Conservation (phyloP, 2,329 filamentous ascomycete genomes). For the Dendryphion nanum region DNA sequence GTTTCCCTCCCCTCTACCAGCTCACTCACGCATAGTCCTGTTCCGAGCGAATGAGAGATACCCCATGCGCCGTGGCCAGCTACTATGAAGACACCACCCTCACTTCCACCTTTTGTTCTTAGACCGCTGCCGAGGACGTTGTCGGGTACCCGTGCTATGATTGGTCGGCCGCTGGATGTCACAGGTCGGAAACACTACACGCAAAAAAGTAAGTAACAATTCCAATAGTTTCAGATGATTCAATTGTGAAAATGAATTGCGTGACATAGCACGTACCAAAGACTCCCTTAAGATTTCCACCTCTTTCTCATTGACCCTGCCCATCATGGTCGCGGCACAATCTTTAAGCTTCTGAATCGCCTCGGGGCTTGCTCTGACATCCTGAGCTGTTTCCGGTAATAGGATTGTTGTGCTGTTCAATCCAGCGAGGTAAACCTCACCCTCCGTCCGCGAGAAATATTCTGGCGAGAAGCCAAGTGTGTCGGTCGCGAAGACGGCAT, state of each 20-base stretch:
- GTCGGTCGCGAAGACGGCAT: slow-evolving; percentile 67
- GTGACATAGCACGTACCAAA: slow-evolving; percentile 42
- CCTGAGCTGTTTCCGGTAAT: slow-evolving; percentile 58
- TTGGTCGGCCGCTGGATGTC: slow-evolving; percentile 61
- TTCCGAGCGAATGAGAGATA: slow-evolving; percentile 57
- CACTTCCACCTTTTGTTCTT: slow-evolving; percentile 40
- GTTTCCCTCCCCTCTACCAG: slow-evolving; percentile 60
- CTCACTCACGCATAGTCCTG: slow-evolving; percentile 69
- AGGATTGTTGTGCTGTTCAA: slow-evolving; percentile 62
- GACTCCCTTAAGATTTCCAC: slow-evolving; percentile 63
- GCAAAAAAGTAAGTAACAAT: not conserved
- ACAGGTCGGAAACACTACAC: slow-evolving; percentile 67
- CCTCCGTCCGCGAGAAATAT: slow-evolving; percentile 65
- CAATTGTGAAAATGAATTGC: no score
- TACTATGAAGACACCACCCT: slow-evolving; percentile 68
- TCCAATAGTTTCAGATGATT: not conserved
- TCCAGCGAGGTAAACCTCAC: slow-evolving; percentile 71
- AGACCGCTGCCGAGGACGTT: slow-evolving; percentile 52
- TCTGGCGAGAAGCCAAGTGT: slow-evolving; percentile 64
- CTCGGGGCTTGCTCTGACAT: slow-evolving; percentile 47
- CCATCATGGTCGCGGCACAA: slow-evolving; percentile 52
- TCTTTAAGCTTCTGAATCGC: slow-evolving; percentile 52
- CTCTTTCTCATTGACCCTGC: slow-evolving; percentile 46
- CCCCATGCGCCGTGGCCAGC: slow-evolving; percentile 78
- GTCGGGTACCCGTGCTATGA: slow-evolving; percentile 60